Evolutionary conservation across 352 stramenopile genomes (phyloP), one percentile per base, ranked within the genome.

Genomic region (Globisporangium parvum): DNA sequence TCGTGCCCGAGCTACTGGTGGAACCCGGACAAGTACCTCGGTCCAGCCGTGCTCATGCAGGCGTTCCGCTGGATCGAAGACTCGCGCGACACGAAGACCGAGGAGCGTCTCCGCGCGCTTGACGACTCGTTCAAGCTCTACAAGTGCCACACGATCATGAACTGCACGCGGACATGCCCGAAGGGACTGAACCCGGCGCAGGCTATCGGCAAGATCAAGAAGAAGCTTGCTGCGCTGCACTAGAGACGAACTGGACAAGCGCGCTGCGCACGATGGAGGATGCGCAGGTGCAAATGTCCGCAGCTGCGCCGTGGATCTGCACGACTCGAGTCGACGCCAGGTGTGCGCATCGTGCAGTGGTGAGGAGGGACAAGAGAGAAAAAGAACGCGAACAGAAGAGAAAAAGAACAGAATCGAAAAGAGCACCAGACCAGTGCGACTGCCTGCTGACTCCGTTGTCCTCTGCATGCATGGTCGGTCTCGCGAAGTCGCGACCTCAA

Each of bases 101-200:
- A 96, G 60, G 95, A 99, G 81, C 91, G 97, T 69, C 71, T 98
- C 23, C 85, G 91, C 57, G 75, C 88, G 40, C 70, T 99, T 20
- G 96, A 99, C 71, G 97, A 99, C 80, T 91, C 96, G 57, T 99
- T 98, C 80, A 99, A 99, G 77, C 75, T 99, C 47, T 99, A 98
- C 79, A 93, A 97, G 69, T 99, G 96, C 85, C 96, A 99, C 81
- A 99, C 96, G 47, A 99, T 99, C 76, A 99, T 99, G 97, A 99
- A 99, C 86, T 99, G 97, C 87, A 98, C 93, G 63, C 98, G 98
- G 71, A 97, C 97, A 55, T 99, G 97, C 84, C 97, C 97, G 17
- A 99, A 99, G 87, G 95, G 98, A 58, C 89, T 99, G 60, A 99
- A 99, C 84, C 97, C 97, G 10, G 97, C 96, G 47, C 93, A 97